These are phyloP conservation scores for Nakataea oryzae DNA, from an alignment of 2,329 filamentous ascomycete genomes.

Conservation along the genomic window DNA sequence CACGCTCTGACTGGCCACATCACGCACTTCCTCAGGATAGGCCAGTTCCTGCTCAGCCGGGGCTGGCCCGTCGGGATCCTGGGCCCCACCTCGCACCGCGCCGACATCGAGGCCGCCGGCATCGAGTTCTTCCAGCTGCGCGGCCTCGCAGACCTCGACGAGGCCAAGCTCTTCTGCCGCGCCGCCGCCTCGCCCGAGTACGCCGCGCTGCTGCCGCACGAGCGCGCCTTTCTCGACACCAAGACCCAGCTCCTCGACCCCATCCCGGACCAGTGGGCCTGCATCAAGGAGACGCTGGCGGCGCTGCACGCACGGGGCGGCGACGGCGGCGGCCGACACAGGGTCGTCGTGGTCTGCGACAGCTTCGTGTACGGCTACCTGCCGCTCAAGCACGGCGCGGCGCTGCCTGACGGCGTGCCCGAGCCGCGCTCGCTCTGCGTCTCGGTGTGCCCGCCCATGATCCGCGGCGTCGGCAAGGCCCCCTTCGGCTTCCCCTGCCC, in stretches of 20 bases:
- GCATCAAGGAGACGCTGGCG: slow-evolving; percentile 16
- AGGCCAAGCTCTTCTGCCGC: slow-evolving; percentile 12
- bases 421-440: slow-evolving; percentile 18
- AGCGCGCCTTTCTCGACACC: slow-evolving; percentile 20
- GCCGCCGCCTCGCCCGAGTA: slow-evolving; percentile 9
- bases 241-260: slow-evolving; percentile 19
- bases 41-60: slow-evolving; percentile 16
- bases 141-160: slow-evolving; percentile 21
- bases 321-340: not conserved
- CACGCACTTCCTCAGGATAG: slow-evolving; percentile 22
- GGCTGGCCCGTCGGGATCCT: slow-evolving; percentile 23
- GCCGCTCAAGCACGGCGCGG: slow-evolving; percentile 20
- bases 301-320: slow-evolving; percentile 12
- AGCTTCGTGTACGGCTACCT: slow-evolving; percentile 24
- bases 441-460: slow-evolving; percentile 24
- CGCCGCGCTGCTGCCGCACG: slow-evolving; percentile 13
- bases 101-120: slow-evolving; percentile 21
- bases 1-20: slow-evolving; percentile 26
- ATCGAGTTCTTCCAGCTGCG: slow-evolving; percentile 21
- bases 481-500: slow-evolving; percentile 19
- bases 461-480: slow-evolving; percentile 22
- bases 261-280: slow-evolving; percentile 22
- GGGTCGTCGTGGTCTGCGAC: slow-evolving; percentile 20
- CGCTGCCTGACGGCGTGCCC: slow-evolving; percentile 12
- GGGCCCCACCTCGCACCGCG: slow-evolving; percentile 21